These are phyloP conservation scores for Trichophyton simii DNA, from an alignment of 2,329 filamentous ascomycete species.

Conservation along the genomic window DNA sequence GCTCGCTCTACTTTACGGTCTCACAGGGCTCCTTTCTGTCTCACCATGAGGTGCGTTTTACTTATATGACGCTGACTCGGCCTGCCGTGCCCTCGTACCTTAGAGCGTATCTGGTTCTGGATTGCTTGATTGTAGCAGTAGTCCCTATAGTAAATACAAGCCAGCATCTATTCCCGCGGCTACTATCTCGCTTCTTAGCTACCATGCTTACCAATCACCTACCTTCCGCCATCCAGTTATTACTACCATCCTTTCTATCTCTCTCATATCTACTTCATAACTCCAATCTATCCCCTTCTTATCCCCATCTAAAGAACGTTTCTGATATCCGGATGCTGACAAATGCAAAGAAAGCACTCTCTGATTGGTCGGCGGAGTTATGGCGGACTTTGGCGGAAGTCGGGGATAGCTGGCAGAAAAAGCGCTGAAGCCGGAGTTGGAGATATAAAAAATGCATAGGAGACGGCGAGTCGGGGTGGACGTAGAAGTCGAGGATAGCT, in stretches of 20 bases:
- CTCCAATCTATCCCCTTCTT: background rate
- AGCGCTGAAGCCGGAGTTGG: background rate
- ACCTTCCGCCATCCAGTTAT: no score
- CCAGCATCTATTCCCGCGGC: background rate
- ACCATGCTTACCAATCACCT: background rate
- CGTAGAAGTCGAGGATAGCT: background rate
- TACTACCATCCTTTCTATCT: background rate
- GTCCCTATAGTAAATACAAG: no score
- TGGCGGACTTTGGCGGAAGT: background rate
- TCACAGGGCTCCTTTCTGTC: background rate
- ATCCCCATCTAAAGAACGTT: background rate
- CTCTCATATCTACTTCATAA: background rate
- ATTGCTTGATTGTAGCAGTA: conserved; percentile 10
- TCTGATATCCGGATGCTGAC: background rate
- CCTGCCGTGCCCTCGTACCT: background rate
- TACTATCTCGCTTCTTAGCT: background rate
- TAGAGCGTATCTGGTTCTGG: conserved; percentile 26
- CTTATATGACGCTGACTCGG: background rate
- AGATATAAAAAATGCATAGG: background rate
- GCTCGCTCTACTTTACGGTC: background rate
- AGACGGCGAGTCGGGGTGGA: background rate
- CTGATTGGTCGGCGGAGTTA: background rate
- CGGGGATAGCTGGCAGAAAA: background rate
- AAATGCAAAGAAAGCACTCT: background rate
- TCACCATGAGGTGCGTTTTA: background rate